Evolutionary conservation across 306 rosid species (phyloP).

Genomic region (Psophocarpus tetragonolobus): DNA sequence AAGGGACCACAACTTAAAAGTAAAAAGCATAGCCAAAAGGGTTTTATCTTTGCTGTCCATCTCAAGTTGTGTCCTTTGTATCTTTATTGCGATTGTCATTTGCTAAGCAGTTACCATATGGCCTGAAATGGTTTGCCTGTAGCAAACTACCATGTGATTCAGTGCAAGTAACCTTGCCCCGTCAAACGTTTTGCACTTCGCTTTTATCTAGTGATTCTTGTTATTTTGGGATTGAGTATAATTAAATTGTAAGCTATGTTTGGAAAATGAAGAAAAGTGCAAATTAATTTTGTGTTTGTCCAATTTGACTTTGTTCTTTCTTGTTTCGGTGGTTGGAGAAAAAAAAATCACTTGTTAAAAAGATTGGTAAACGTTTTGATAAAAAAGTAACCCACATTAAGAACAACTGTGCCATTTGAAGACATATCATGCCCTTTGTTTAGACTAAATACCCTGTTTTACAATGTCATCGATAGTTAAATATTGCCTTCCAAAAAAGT

Average conservation of each 20-base stretch:
- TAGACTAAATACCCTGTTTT: neutral
- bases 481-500: neutral
- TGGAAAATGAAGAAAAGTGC: conserved; percentile 9
- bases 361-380: conserved; percentile 18
- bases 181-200: neutral
- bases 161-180: conserved; percentile 24
- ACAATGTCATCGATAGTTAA: neutral
- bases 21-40: neutral
- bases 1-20: conserved; percentile 17
- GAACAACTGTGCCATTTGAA: neutral
- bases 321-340: conserved; percentile 40
- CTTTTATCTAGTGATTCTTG: conserved; percentile 21
- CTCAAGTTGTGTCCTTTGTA: conserved; percentile 2
- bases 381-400: conserved; percentile 19
- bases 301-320: conserved; percentile 25
- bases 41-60: neutral
- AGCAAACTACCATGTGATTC: conserved; percentile 14
- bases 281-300: conserved; percentile 26
- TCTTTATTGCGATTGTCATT: neutral
- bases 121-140: conserved; percentile 25
- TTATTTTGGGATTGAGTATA: conserved; percentile 1
- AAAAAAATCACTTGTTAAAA: conserved; percentile 5
- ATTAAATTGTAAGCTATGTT: neutral
- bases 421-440: neutral
- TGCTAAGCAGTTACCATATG: neutral